These are phyloP conservation scores for Aphanomyces stellatus DNA, from an alignment of 352 stramenopile genomes.

Conservation along the genomic window DNA sequence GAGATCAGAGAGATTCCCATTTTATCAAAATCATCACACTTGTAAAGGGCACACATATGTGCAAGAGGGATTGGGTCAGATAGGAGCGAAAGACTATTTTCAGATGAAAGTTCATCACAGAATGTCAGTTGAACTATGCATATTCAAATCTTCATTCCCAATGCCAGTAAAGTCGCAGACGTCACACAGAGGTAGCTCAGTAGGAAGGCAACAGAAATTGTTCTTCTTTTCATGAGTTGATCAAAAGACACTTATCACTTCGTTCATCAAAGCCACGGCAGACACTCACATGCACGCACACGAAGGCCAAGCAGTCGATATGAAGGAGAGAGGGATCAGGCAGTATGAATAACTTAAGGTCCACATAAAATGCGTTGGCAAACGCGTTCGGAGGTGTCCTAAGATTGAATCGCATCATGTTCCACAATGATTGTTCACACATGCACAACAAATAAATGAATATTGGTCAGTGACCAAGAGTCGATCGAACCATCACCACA, in stretches of 20 bases:
- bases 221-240: slow-evolving; percentile 48
- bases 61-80: slow-evolving; percentile 42
- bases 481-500: slow-evolving; percentile 66
- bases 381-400: slow-evolving; percentile 75
- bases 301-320: slow-evolving; percentile 9
- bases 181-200: slow-evolving; percentile 49
- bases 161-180: too few relatives aligned
- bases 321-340: slow-evolving; percentile 38
- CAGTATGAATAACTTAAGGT: slow-evolving; percentile 82
- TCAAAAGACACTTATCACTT: slow-evolving; percentile 72
- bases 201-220: slow-evolving; percentile 85
- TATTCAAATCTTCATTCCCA: slow-evolving; percentile 59
- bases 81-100: slow-evolving; percentile 81
- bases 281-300: slow-evolving; percentile 16
- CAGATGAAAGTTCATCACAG: slow-evolving; percentile 57
- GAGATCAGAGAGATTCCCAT: slow-evolving; percentile 76
- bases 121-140: slow-evolving; percentile 81
- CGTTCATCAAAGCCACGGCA: slow-evolving; percentile 69
- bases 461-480: not conserved
- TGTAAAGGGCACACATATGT: slow-evolving; percentile 24
- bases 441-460: slow-evolving; percentile 21
- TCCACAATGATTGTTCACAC: too few relatives aligned
- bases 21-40: slow-evolving; percentile 71
- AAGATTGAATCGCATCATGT: slow-evolving; percentile 64
- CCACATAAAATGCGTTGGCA: slow-evolving; percentile 49